Evolutionary conservation across 164 flowering plant genomes (phyloP).

Genomic region (Dillenia suffruticosa): DNA sequence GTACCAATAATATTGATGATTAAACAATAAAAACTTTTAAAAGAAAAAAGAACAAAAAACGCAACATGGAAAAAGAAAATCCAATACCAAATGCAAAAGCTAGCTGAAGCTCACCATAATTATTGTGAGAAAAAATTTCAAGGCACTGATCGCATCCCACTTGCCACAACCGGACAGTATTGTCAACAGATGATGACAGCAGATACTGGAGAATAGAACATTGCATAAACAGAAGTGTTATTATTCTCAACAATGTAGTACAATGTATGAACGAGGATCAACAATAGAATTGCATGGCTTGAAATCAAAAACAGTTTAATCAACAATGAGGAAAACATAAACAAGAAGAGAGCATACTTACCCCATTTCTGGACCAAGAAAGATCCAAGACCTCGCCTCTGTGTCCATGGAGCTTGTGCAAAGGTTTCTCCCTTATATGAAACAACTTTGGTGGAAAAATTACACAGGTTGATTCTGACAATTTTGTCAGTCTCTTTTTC

Average conservation of each 20-base stretch:
- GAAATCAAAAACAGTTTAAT: too few relatives aligned
- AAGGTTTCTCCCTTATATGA: slow-evolving; percentile 53
- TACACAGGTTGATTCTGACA: slow-evolving; percentile 51
- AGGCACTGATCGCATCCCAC: slow-evolving; percentile 47
- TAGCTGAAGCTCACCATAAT: slow-evolving; percentile 57
- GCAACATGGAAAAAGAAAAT: not conserved
- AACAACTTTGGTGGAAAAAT: slow-evolving; percentile 61
- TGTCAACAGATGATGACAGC: slow-evolving; percentile 74
- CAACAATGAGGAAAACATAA: too few relatives aligned
- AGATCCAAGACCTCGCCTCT: slow-evolving; percentile 70
- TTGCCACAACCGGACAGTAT: slow-evolving; percentile 73
- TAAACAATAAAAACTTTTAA: not conserved
- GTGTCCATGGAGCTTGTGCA: slow-evolving; percentile 75
- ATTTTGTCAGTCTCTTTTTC: slow-evolving; percentile 27
- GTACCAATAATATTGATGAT: slow-evolving; percentile 19
- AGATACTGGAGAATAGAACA: slow-evolving; percentile 32
- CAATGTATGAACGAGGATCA: too few relatives aligned
- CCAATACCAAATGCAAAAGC: slow-evolving; percentile 19
- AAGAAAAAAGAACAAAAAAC: slow-evolving; percentile 4
- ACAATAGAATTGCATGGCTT: too few relatives aligned
- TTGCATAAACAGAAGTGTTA: too few relatives aligned
- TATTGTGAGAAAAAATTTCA: slow-evolving; percentile 59
- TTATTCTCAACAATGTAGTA: too few relatives aligned
- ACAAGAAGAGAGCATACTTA: slow-evolving; percentile 22
- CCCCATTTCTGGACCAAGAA: slow-evolving; percentile 78